phyloP scores from a whole-genome alignment of 805 yeast genomes.

The Metschnikowia orientalis region DNA sequence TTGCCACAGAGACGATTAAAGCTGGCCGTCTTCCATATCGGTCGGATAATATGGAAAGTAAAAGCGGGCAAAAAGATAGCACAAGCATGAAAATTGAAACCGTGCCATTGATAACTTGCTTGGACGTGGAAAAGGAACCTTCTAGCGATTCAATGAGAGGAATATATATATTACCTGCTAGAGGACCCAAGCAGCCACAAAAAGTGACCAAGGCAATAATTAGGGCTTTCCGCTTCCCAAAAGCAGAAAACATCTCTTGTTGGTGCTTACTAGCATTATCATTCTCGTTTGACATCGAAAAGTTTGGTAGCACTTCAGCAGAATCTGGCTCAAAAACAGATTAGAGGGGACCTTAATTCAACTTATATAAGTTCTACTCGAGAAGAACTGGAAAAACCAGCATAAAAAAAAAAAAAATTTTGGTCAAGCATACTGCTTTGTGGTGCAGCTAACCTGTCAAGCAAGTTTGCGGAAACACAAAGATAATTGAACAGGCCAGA shows the following conservation, averaged over 20 bases:
- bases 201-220: constrained; percentile 40
- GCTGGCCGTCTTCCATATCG: constrained; percentile 42
- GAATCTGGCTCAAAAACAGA: too few relatives aligned
- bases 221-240: constrained; percentile 15
- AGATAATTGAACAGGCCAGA: constrained; percentile 42
- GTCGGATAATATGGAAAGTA: constrained; percentile 57
- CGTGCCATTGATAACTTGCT: constrained; percentile 48
- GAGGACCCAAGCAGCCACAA: constrained; percentile 54
- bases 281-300: neutral
- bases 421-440: too few relatives aligned
- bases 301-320: too few relatives aligned
- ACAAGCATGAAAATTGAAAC: constrained; percentile 56
- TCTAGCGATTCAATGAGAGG: constrained; percentile 48
- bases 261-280: neutral
- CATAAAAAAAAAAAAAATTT: too few relatives aligned
- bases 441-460: too few relatives aligned
- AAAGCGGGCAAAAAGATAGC: constrained; percentile 51
- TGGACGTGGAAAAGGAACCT: constrained; percentile 36
- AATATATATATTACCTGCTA: constrained; percentile 54
- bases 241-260: constrained; percentile 8
- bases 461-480: too few relatives aligned
- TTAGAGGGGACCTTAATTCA: too few relatives aligned
- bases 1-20: constrained; percentile 23
- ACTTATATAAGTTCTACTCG: too few relatives aligned
- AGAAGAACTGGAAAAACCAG: too few relatives aligned